Evolutionary conservation across 2,329 filamentous ascomycete species (phyloP), one percentile per base, ranked within the genome.

Genomic region (Catunica adiposa): DNA sequence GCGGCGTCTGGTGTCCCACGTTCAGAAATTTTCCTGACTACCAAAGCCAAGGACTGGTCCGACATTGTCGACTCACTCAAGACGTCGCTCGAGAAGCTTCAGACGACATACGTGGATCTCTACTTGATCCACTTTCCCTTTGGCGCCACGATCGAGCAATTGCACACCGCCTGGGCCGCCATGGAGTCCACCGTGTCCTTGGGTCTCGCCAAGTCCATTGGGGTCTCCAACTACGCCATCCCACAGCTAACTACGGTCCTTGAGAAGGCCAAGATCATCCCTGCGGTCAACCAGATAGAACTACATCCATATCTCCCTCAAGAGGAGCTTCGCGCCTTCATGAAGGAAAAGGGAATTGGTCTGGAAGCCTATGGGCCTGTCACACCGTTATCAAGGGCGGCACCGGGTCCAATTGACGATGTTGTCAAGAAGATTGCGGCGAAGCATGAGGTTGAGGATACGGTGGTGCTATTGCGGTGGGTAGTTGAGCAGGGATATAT

Each of bases 241-340:
- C 78, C 84, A 69, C 73, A 87, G 61, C 70, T 94, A 64, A 83
- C 89, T 68, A 86, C 92, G 69, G 72, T 89, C 62, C 76, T 90
- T 65, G 80, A 84, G 63, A 87, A 89, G 69, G 85, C 84, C 60
- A 79, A 77, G 63, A 78, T 88, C 69, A 75, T 74, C 47, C 85
- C 86, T 6, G 83, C 86, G 38, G 82, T 83, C 42, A 81, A 92
- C 59, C 87, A 94, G 75, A 83, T 94, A 68, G 87, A 94, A 75
- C 86, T 90, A 72, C 88, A 94, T 76, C 87, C 87, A 25, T 92
- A 89, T 76, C 79, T 90, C 58, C 83, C 85, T 59, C 87, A 94
- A 75, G 69, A 73, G 58, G 76, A 80, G 55, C 78, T 94, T 54
- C 67, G 92, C 63, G 71, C 78, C 63, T 79, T 87, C 54, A 83